Evolutionary conservation across 75 land plant genomes (phyloP).

Genomic region (Selaginella tamariscina): DNA sequence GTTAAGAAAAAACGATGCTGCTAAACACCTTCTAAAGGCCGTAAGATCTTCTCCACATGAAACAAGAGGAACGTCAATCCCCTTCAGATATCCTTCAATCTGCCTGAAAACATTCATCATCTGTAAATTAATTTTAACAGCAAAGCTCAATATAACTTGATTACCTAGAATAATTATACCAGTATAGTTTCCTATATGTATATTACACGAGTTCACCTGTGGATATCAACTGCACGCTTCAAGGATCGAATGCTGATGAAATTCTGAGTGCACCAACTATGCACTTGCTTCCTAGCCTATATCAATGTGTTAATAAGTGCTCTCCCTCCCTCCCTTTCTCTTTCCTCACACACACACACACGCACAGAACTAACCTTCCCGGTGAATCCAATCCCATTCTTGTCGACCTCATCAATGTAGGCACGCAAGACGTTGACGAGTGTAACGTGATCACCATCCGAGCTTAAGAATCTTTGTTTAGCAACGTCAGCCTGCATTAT

Average conservation of each 20-base stretch:
- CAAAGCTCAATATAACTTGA: no score
- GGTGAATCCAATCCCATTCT: constrained; percentile 15
- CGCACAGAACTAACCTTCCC: no score
- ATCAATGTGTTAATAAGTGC: neutral
- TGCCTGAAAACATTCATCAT: constrained; percentile 41
- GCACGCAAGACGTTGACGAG: constrained; percentile 58
- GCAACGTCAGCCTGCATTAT: constrained; percentile 6
- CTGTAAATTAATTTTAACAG: neutral
- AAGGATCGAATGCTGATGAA: constrained; percentile 72
- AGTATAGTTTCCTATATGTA: no score
- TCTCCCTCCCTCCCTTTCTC: constrained; percentile 25
- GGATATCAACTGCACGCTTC: constrained; percentile 69
- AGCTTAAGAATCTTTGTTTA: constrained; percentile 45
- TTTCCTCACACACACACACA: no score
- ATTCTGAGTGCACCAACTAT: constrained; percentile 77
- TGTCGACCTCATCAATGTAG: constrained; percentile 40
- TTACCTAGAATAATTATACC: no score
- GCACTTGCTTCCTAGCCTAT: constrained; percentile 35
- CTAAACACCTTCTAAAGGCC: constrained; percentile 74
- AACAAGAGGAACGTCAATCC: constrained; percentile 49
- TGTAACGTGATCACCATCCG: constrained; percentile 79
- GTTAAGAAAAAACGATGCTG: constrained; percentile 84
- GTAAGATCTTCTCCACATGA: constrained; percentile 82
- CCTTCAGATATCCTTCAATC: constrained; percentile 55
- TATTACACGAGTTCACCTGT: no score